These are phyloP conservation scores for Mucor velutinosus DNA, from an alignment of 371 early-diverging fungal genomes.

Conservation along the genomic window DNA sequence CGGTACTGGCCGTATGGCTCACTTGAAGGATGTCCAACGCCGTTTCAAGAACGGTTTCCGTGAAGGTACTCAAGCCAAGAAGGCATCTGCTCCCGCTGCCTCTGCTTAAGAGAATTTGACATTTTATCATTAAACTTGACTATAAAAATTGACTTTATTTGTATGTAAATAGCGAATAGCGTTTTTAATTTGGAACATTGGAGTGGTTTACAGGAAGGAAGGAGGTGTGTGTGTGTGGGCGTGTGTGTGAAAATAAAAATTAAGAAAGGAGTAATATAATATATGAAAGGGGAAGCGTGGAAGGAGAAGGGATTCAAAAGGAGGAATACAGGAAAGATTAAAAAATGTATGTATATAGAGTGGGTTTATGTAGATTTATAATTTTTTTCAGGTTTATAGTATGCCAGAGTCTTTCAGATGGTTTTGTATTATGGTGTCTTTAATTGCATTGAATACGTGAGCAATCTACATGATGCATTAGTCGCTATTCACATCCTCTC, in stretches of 20 bases:
- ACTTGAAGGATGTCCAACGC: constrained; percentile 89
- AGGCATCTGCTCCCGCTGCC: constrained; percentile 47
- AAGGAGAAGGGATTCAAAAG: background rate
- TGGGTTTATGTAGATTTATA: background rate
- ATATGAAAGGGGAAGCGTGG: constrained; percentile 45
- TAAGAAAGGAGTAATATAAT: constrained; percentile 73
- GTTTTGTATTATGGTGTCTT: background rate
- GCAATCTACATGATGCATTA: background rate
- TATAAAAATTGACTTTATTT: background rate
- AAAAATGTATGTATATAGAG: background rate
- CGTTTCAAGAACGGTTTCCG: constrained; percentile 98
- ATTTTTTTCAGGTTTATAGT: background rate
- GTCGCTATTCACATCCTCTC: background rate
- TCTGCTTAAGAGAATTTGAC: constrained; percentile 20
- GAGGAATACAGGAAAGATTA: constrained; percentile 1
- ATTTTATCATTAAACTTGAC: background rate
- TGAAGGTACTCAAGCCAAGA: constrained; percentile 73
- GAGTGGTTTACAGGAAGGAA: background rate
- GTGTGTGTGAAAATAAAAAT: constrained; percentile 39
- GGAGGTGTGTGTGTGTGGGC: background rate
- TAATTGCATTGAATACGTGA: constrained; percentile 1
- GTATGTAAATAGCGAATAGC: background rate
- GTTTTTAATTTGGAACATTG: background rate
- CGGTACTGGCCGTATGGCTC: constrained; percentile 97
- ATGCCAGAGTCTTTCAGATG: background rate